These are phyloP conservation scores for Dactylellina leptospora DNA, from an alignment of 2,329 filamentous ascomycete genomes.

Conservation along the genomic window DNA sequence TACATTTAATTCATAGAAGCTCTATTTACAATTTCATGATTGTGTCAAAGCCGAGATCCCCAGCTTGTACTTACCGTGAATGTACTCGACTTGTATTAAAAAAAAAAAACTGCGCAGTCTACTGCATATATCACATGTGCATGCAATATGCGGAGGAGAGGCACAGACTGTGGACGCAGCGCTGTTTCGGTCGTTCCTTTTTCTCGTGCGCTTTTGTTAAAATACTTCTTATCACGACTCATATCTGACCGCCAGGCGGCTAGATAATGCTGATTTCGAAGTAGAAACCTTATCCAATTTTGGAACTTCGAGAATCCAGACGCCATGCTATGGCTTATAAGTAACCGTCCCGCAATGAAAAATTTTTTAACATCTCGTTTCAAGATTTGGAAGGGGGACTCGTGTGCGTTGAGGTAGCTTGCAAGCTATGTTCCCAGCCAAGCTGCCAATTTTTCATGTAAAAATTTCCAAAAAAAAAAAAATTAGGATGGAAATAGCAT, in stretches of 20 bases:
- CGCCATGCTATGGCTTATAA: neutral
- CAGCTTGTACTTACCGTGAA: constrained; percentile 5
- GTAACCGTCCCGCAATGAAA: neutral
- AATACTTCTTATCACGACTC: constrained; percentile 26
- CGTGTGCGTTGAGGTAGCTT: constrained; percentile 6
- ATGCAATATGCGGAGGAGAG: constrained; percentile 25
- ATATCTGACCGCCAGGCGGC: constrained; percentile 42
- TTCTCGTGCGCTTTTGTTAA: constrained; percentile 18
- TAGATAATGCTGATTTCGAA: constrained; percentile 35
- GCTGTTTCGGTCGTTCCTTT: neutral
- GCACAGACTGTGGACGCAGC: constrained; percentile 30
- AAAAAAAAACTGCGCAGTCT: too few relatives aligned
- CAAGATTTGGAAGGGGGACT: constrained; percentile 15
- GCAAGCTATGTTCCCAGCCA: too few relatives aligned
- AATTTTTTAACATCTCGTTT: constrained; percentile 2
- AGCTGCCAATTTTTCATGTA: neutral
- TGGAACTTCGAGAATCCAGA: constrained; percentile 1
- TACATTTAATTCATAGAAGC: constrained; percentile 11
- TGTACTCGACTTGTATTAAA: constrained; percentile 11
- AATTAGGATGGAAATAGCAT: neutral
- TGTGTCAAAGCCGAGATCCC: constrained; percentile 3
- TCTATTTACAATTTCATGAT: neutral
- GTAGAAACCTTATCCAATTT: constrained; percentile 11
- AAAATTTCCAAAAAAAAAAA: neutral
- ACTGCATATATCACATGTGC: constrained; percentile 27